Evolutionary conservation across 805 yeast genomes (phyloP).

Genomic region (Ogataea paraovalis): DNA sequence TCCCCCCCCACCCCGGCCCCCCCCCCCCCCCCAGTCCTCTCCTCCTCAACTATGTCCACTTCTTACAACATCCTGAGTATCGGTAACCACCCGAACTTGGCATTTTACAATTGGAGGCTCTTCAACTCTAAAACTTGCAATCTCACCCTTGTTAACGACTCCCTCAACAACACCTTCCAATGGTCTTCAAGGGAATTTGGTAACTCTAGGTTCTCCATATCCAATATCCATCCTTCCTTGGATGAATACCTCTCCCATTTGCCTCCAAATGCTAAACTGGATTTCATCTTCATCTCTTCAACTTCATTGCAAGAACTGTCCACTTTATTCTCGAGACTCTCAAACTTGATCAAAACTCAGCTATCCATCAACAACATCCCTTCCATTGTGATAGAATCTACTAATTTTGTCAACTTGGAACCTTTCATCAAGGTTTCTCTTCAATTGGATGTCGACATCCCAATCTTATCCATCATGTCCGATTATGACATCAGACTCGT

Average conservation of each 20-base stretch:
- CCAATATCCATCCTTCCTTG: slow-evolving; percentile 19
- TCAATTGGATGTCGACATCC: slow-evolving; percentile 30
- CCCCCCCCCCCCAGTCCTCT: background rate
- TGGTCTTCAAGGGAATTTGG: slow-evolving; percentile 33
- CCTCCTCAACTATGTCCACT: slow-evolving; percentile 13
- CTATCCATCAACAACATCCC: slow-evolving; percentile 33
- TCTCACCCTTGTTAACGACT: slow-evolving; percentile 37
- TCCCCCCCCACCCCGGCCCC: background rate
- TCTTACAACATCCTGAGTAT: slow-evolving; percentile 35
- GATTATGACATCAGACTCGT: slow-evolving; percentile 52
- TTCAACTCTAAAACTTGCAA: slow-evolving; percentile 41
- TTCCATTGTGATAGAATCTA: slow-evolving; percentile 59
- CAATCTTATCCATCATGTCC: slow-evolving; percentile 55
- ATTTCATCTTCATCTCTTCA: slow-evolving; percentile 44
- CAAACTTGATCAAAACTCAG: slow-evolving; percentile 32
- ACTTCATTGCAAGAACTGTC: slow-evolving; percentile 51
- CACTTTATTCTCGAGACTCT: slow-evolving; percentile 34
- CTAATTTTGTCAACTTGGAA: slow-evolving; percentile 70
- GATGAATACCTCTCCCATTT: slow-evolving; percentile 22
- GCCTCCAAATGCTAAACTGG: slow-evolving; percentile 32
- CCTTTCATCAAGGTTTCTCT: slow-evolving; percentile 52
- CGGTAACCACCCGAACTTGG: slow-evolving; percentile 55
- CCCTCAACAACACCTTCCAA: slow-evolving; percentile 16
- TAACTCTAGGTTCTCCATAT: slow-evolving; percentile 27
- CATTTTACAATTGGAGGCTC: slow-evolving; percentile 58